Evolutionary conservation across 306 rosid species (phyloP), one percentile per base, ranked within the genome.

Genomic region (Cicer judaicum): DNA sequence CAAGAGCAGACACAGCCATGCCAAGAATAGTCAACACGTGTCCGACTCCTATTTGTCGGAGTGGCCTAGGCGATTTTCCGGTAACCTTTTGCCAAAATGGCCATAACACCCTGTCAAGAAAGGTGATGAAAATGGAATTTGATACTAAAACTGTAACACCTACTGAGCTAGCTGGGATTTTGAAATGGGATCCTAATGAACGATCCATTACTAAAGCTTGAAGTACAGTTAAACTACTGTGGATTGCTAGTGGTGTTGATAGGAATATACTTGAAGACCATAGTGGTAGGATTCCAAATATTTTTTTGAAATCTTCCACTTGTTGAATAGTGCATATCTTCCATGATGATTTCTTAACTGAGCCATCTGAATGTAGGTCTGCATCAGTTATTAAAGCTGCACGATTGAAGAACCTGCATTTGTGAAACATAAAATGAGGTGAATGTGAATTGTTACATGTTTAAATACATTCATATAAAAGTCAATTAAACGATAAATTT

Each of bases 141-240:
- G 95, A 76, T 7, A 88, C 11, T n/a, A 81, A 10, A 46, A 42
- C 5, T 46, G 86, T 6, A 14, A 89, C 88, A 5, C 0, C 0
- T 19, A 86, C 15, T 11, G 90, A 86, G 0, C 84, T 86, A 0
- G 89, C 77, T 13, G 94, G 89, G 68, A 87, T 63, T 76, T 80
- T 43, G 10, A 91, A 89, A 65, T 83, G 83, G 1, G 87, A 43
- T 3, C 90, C 90, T 6, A 91, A 47, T 10, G 81, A 83, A 72
- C 88, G 87, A 75, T 91, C 87, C 90, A 74, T 85, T 60, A 72
- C 62, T 63, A 91, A 78, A 18, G 89, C 89, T 69, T 91, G 92
- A 21, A 91, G 89, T 66, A 91, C 55, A 14, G 84, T 47, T 48
- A 86, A 64, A 79, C 92, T 86, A 19, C 12, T 10, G 56, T 62